Conservation (phyloP, 192 early-diverging fungal species). For the Dissophora ornata region DNA sequence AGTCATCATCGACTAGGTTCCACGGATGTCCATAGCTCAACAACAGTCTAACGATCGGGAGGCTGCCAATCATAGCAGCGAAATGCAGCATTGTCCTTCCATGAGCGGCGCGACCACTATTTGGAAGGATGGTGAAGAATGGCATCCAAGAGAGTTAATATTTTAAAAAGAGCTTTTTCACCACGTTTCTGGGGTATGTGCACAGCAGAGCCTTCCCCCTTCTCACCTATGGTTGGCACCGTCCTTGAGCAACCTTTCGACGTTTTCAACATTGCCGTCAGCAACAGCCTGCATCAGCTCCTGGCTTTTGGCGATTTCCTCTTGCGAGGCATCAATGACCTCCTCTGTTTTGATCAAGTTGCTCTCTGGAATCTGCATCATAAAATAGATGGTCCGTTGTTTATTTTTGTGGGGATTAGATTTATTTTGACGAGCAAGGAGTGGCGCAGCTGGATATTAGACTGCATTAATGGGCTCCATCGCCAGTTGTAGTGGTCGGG, state of each 20-base stretch:
- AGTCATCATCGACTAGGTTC: conserved; percentile 82
- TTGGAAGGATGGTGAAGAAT: background rate
- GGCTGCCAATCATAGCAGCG: conserved; percentile 74
- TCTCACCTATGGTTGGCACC: conserved; percentile 52
- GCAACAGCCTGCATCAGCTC: conserved; percentile 50
- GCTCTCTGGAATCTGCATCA: conserved; percentile 44
- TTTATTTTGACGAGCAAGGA: too few relatives aligned
- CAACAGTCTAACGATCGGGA: conserved; percentile 69
- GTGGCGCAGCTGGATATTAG: too few relatives aligned
- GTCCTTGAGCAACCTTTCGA: conserved; percentile 36
- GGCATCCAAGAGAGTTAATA: too few relatives aligned
- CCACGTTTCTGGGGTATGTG: background rate
- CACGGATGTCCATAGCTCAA: conserved; percentile 80
- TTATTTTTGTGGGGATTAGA: too few relatives aligned
- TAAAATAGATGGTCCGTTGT: too few relatives aligned
- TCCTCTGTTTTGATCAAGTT: conserved; percentile 49
- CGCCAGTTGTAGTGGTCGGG: too few relatives aligned
- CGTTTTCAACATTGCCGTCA: conserved; percentile 36
- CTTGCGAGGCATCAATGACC: conserved; percentile 35
- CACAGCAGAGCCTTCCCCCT: background rate
- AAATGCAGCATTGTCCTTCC: conserved; percentile 66
- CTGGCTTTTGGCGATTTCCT: conserved; percentile 48
- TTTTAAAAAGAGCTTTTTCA: too few relatives aligned
- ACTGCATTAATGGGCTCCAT: too few relatives aligned
- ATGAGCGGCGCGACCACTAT: conserved; percentile 41